Evolutionary conservation across 225 moss, liverwort and hornwort genomes (phyloP), one percentile per base, ranked within the genome.

Genomic region (Pleurozium schreberi): DNA sequence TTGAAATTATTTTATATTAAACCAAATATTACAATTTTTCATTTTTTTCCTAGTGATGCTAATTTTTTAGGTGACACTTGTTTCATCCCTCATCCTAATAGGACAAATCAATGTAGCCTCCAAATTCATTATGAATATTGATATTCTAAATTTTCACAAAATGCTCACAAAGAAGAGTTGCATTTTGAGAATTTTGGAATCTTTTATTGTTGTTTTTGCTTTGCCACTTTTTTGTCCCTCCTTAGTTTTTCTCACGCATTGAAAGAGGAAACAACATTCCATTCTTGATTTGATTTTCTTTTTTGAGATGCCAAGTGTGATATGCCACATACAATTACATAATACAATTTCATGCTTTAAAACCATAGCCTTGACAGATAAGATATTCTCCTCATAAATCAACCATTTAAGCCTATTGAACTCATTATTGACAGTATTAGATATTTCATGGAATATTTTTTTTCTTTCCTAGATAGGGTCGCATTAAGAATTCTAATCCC

Each of bases 221-320:
- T 19, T 49, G 3, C 0, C 0, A 2, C 1, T 26, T 7, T 2
- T 9, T 18, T 11, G 3, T 31, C 5, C 6, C 74, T 1, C 3
- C 6, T 2, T 33, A 75, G 0, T 33, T 31, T 20, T 33, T 50
- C 1, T 49, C 8, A 50, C 0, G 1, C 0, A 21, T 13, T 49
- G 34, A 33, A 76, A 0, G 52, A 4, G 2, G 21, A 8, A 75
- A 52, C 5, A 33, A 75, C 50, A 1, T 14, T 34, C 5, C 2
- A 33, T 20, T 20, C 8, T 34, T 33, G 3, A 34, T 50, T 75
- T 75, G 5, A 21, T 50, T 50, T 50, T 34, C 7, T 30, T 22
- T 25, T 15, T 42, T 42, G 70, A 42, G 5, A 70, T 70, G 14
- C 18, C 1, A 21, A 52, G 0, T 36, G 14, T 36, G 5, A 76